phyloP scores from a whole-genome alignment of 306 rosid genomes.

The Quercus parvula region DNA sequence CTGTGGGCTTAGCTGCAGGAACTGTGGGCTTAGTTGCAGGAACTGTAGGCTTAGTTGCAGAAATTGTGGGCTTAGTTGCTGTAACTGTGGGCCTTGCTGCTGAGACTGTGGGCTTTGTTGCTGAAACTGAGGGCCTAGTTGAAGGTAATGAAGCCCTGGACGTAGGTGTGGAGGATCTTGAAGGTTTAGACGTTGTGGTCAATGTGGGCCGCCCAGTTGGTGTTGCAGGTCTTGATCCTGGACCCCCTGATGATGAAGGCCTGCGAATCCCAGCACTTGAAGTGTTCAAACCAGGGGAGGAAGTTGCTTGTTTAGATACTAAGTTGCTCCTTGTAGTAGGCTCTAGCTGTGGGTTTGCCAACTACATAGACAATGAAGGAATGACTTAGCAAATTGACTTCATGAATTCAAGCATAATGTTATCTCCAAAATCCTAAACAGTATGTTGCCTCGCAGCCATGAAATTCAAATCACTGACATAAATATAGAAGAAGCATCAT shows the following conservation, averaged over 20 bases:
- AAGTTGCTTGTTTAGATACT: conserved; percentile 55
- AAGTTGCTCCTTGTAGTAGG: conserved; percentile 55
- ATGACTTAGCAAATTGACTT: conserved; percentile 22
- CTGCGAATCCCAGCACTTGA: conserved; percentile 67
- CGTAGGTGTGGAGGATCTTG: conserved; percentile 88
- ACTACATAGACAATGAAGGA: conserved; percentile 50
- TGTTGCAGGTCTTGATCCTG: conserved; percentile 84
- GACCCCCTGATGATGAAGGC: conserved; percentile 88
- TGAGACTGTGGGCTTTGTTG: conserved; percentile 46
- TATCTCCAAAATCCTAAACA: neutral
- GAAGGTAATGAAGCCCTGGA: conserved; percentile 64
- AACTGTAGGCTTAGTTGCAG: conserved; percentile 38
- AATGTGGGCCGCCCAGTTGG: conserved; percentile 77
- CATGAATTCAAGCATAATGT: conserved; percentile 13
- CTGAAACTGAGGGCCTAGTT: conserved; percentile 48
- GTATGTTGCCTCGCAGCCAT: neutral
- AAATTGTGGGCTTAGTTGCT: conserved; percentile 32
- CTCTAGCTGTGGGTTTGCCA: conserved; percentile 73
- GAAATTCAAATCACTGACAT: conserved; percentile 2
- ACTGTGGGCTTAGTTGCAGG: conserved; percentile 44
- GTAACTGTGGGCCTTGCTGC: conserved; percentile 44
- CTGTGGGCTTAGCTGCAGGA: conserved; percentile 48
- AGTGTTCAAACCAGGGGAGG: conserved; percentile 72
- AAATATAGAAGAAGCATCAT: neutral
- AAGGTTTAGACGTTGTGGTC: conserved; percentile 54